Base-by-base conservation (phyloP, 2,329 filamentous ascomycete species). In the Colletotrichum endophyticum region DNA sequence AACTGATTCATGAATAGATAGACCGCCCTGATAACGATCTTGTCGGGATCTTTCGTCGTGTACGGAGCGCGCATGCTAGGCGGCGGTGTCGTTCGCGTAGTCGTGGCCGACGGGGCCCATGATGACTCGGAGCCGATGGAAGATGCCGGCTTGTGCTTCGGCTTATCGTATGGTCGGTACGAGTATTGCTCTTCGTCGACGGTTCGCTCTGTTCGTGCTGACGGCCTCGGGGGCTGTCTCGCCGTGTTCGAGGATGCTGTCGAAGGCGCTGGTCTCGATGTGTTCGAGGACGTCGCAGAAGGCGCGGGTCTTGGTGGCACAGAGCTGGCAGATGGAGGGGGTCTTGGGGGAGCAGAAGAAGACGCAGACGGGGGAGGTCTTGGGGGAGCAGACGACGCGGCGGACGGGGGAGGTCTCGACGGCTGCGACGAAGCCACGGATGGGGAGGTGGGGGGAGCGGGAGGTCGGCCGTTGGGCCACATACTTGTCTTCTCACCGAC, bases 1-100 rank as follows among this genome's bases (percentile, higher is more conserved):
- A 95, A 98, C 74, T 95, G 91, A 84, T 98, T 97, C 85, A 96
- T 96, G 89, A 98, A 99, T 72, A 94, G 90, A 83, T 98, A 99
- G 5, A 99, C 97, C 13, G 94, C 97, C 82, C 94, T 94, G 85
- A 99, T 96, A 78, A 98, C 93, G 82, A 99, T 97, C 90, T 99
- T 99, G 87, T 98, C 93, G 1, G 96, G 96, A 83, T 99, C 95
- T 79, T 95, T 95, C 32, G 96, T 98, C 44, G 92, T 91, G 85
- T 98, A 99, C 3, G 95, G 91, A 3, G 93, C 92, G 64, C 95
- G 92, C 78, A 93, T 90, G 5, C 94, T 96, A 2, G 95, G 94
- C 19, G 96, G 95, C 11, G 96, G 95, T 7, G 95, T 95, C 8
- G 96, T 98, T 74, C 93, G 92, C 13, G 95, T 91, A 1, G 96